Evolutionary conservation across 202 grass and related monocot genomes (phyloP), one percentile per base, ranked within the genome.

Genomic region (Musa balbisiana): DNA sequence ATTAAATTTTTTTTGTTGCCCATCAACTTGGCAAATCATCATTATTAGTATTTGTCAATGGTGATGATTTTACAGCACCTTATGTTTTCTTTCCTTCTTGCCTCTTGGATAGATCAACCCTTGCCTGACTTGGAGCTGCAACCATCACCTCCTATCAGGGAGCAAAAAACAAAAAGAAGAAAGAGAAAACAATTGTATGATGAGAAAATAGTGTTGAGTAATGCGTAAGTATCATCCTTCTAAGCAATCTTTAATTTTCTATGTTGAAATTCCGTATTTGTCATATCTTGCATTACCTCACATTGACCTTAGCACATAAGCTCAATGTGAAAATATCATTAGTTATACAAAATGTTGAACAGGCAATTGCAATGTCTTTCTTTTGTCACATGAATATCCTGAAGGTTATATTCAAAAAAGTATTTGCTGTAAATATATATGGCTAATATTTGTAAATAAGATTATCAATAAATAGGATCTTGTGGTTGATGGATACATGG

Each of bases 61-160:
- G 2, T 52, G 49, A 15, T 51, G 1, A 8, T 43, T 43, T 23
- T 76, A 6, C 15, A 3, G 21, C 25, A 14, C 64, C 22, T 62
- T 73, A 67, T 63, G 0, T 49, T 82, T 52, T 78, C 2, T 73
- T 22, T 62, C 71, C 17, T 12, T 70, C 69, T 20, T 85, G 11
- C n/a, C 10, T 76, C 3, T 26, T 83, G 76, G 1, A 64, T 69
- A 89, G 90, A 33, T 10, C 62, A 55, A 58, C 52, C 2, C 2
- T 16, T 78, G 25, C 90, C 68, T 75, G 70, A 76, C 24, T 80
- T 87, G 20, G 29, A 6, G 74, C 73, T 97, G 51, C 62, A 78
- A 83, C 93, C 86, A 79, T 91, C 90, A 78, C 93, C 87, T 20
- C 76, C 71, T 24, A 55, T 83, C 17, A 76, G 78, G 78, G 84